Evolutionary conservation across 345 rosid species (phyloP), one percentile per base, ranked within the genome.

Genomic region (Aurinia saxatilis): DNA sequence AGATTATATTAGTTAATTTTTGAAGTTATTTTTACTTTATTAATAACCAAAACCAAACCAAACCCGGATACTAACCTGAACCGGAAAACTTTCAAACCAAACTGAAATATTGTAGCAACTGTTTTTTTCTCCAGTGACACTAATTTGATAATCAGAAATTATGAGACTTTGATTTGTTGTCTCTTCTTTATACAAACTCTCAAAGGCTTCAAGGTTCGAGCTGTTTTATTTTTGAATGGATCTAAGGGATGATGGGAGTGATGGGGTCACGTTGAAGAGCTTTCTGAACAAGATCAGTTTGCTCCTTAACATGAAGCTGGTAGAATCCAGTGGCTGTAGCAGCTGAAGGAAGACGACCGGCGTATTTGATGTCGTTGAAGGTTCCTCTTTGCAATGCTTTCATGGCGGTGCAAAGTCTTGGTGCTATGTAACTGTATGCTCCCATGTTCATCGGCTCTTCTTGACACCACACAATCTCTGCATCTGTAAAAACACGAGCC

Each of bases 391-490:
- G 41, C 38, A 78, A 45, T 18, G 80, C 74, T 70, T 73, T 76
- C 84, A 82, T 78, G 52, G 88, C 75, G 0, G 88, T 82, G 73
- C 75, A 70, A 12, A 86, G 90, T 34, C 89, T 90, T 1, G 81
- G 91, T 30, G 74, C 72, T 16, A 81, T 63, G 53, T 87, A 84
- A 50, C 4, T 70, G 42, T 73, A 87, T 33, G 78, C 85, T 46
- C 91, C 95, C 91, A 87, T 87, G 84, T 84, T 87, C 95, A 87
- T 87, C 13, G 91, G 88, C 73, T 87, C 95, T 70, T 87, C 95
- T 75, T 87, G 95, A 79, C 91, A 82, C 95, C 95, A 84, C 23
- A 84, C 83, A 0, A 87, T 67, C 84, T 84, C 88, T 0, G 95
- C 86, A 63, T 82, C 90, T 68, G 67, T 60, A 14, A 14, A 18